Evolutionary conservation across 106 monocot genomes (phyloP).

Genomic region (Dendrobium catenatum): DNA sequence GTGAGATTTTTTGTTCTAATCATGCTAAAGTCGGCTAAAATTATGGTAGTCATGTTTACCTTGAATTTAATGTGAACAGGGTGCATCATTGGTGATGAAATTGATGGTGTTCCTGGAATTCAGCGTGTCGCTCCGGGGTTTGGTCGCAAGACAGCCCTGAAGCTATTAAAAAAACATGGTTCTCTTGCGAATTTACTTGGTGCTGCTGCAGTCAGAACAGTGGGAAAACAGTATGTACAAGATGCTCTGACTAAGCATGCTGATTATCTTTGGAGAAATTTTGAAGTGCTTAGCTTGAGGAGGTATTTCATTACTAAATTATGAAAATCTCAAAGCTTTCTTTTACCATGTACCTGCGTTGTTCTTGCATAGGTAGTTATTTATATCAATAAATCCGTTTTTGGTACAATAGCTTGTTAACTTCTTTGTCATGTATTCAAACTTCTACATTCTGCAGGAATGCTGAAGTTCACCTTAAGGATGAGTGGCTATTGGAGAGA

Average conservation of each 20-base stretch:
- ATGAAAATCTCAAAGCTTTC: not conserved
- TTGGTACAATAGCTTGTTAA: not conserved
- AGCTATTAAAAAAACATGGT: conserved; percentile 85
- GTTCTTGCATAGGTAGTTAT: not conserved
- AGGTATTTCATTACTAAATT: conserved; percentile 38
- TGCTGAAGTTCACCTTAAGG: conserved; percentile 53
- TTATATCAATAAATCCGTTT: not conserved
- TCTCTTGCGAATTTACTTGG: conserved; percentile 75
- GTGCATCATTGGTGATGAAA: conserved; percentile 87
- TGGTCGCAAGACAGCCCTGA: conserved; percentile 87
- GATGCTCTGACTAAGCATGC: conserved; percentile 82
- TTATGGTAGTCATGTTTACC: not conserved
- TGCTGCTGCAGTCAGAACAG: conserved; percentile 66
- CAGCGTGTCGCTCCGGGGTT: conserved; percentile 78
- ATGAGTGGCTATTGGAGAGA: conserved; percentile 70
- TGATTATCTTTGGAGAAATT: conserved; percentile 80
- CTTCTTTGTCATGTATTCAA: not conserved
- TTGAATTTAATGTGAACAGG: conserved; percentile 28
- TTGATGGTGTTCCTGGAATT: conserved; percentile 95
- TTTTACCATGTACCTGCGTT: not conserved
- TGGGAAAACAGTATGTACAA: conserved; percentile 87
- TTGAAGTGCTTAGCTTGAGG: conserved; percentile 74
- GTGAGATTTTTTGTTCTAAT: not conserved
- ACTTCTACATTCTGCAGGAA: conserved; percentile 38
- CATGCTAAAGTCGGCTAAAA: not conserved